Evolutionary conservation across 2,329 filamentous ascomycete genomes (phyloP).

Genomic region (Diaporthe helianthi): DNA sequence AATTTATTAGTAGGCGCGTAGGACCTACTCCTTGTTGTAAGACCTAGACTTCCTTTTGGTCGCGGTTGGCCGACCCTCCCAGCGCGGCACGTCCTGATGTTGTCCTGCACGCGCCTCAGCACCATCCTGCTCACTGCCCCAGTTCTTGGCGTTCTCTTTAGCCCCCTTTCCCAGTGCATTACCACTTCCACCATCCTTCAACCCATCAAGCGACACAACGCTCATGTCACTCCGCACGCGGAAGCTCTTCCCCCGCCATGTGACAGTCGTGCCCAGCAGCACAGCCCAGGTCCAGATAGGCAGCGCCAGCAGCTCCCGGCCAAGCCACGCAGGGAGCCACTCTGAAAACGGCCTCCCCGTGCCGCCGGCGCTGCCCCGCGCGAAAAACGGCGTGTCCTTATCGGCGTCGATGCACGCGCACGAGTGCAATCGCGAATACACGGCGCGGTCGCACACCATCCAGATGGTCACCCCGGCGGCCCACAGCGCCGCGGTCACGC

Average conservation of each 20-base stretch:
- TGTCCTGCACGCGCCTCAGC: background rate
- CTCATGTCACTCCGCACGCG: slow-evolving; percentile 84
- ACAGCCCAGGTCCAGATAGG: slow-evolving; percentile 93
- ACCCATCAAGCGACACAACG: slow-evolving; percentile 58
- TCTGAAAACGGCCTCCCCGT: slow-evolving; percentile 64
- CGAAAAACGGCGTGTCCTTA: slow-evolving; percentile 77
- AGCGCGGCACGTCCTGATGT: slow-evolving; percentile 24
- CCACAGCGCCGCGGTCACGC: slow-evolving; percentile 71
- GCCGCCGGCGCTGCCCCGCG: slow-evolving; percentile 51
- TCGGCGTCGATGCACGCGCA: slow-evolving; percentile 71
- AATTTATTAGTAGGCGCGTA: too few species aligned
- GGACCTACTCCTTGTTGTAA: background rate
- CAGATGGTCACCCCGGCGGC: slow-evolving; percentile 68
- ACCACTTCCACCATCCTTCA: too few species aligned
- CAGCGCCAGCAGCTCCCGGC: slow-evolving; percentile 80
- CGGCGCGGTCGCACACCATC: slow-evolving; percentile 76
- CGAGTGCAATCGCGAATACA: slow-evolving; percentile 78
- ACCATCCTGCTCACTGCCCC: background rate
- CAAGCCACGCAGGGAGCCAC: slow-evolving; percentile 86
- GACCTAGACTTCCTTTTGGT: slow-evolving; percentile 26
- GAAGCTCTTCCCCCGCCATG: slow-evolving; percentile 86
- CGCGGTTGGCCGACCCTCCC: slow-evolving; percentile 31
- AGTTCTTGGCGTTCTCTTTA: background rate
- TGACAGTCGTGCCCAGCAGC: slow-evolving; percentile 83
- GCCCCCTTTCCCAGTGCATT: background rate